Conservation (phyloP, 306 rosid species). For the Gleditsia sinensis region DNA sequence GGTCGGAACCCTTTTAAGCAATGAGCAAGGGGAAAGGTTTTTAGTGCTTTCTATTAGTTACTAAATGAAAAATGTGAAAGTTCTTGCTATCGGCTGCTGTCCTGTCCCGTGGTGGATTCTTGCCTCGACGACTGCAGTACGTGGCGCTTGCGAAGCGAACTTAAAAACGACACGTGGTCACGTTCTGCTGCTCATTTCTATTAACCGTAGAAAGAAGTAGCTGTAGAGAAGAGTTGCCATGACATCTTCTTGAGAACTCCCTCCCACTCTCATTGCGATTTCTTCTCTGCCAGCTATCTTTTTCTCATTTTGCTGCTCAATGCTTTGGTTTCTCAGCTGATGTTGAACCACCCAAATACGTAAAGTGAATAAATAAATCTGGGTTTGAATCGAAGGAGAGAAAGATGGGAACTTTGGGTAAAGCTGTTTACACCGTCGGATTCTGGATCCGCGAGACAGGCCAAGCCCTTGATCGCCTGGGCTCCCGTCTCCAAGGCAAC, state of each 20-base stretch:
- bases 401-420: constrained; percentile 83
- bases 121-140: not conserved
- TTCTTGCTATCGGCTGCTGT: too few relatives aligned
- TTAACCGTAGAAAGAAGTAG: not conserved
- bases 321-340: not conserved
- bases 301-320: not conserved
- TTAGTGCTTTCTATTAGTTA: too few relatives aligned
- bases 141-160: not conserved
- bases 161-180: not conserved
- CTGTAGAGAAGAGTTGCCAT: not conserved
- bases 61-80: too few relatives aligned
- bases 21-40: too few relatives aligned
- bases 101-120: too few relatives aligned
- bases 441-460: constrained; percentile 99
- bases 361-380: not conserved
- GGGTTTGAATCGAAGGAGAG: not conserved
- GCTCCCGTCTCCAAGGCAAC: constrained; percentile 86
- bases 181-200: not conserved
- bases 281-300: not conserved
- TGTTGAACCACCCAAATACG: not conserved
- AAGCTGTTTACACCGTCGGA: constrained; percentile 86
- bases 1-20: too few relatives aligned
- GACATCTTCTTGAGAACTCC: too few relatives aligned
- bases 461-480: constrained; percentile 94
- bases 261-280: not conserved